These are phyloP conservation scores for Paramecium primaurelia DNA, from an alignment of 73 alveolate genomes.

Conservation along the genomic window DNA sequence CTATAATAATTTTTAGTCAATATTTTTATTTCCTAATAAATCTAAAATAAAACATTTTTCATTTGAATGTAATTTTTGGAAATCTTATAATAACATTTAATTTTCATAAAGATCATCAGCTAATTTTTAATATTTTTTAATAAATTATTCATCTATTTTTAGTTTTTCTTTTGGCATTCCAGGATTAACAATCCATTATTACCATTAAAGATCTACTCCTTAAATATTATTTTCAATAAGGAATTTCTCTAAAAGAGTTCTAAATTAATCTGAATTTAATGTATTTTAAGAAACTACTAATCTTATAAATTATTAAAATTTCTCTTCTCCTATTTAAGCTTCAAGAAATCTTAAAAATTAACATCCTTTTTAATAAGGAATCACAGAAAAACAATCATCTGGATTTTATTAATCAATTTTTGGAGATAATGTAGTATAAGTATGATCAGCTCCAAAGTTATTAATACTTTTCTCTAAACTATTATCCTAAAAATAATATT, in stretches of 20 bases:
- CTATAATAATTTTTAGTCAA: not conserved
- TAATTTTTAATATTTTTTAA: not conserved
- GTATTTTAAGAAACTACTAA: conserved; percentile 57
- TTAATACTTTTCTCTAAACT: not conserved
- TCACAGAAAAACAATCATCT: conserved; percentile 94
- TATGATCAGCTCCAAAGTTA: conserved; percentile 66
- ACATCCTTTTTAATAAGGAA: conserved; percentile 98
- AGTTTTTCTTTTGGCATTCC: not conserved
- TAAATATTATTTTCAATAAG: not conserved
- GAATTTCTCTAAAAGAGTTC: not conserved
- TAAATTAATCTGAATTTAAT: not conserved
- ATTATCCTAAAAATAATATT: not conserved
- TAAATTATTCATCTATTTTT: not conserved
- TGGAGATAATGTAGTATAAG: conserved; percentile 81
- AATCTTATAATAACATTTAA: not conserved
- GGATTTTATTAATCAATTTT: conserved; percentile 88
- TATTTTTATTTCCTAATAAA: not conserved
- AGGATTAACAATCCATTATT: not conserved
- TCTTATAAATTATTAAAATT: conserved; percentile 73
- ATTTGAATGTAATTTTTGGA: not conserved
- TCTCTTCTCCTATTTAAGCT: conserved; percentile 80
- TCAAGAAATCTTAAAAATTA: conserved; percentile 86
- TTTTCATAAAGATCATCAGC: not conserved
- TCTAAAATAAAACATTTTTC: not conserved
- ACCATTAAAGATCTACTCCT: not conserved